phyloP scores from a whole-genome alignment of 495 filamentous ascomycete genomes.

The Glutinoglossum americanum region DNA sequence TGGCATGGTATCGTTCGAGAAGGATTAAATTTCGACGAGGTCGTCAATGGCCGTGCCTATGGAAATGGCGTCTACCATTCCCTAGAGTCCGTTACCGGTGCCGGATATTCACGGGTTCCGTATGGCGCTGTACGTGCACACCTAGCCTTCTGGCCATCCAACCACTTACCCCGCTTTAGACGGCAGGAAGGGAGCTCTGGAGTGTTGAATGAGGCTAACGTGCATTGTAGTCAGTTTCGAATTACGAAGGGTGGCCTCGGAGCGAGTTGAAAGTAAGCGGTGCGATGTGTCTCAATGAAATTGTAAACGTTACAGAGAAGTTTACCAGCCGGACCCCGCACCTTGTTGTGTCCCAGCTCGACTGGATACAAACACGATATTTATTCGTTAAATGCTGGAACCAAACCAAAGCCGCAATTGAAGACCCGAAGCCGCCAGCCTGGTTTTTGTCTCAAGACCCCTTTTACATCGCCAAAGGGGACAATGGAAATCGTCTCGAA shows the following conservation, averaged over 20 bases:
- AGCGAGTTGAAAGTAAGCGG: conserved; percentile 33
- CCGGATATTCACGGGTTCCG: neutral
- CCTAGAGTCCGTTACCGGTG: conserved; percentile 21
- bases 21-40: conserved; percentile 50
- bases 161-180: too few relatives aligned
- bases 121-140: neutral
- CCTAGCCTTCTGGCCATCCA: too few relatives aligned
- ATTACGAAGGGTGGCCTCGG: conserved; percentile 30
- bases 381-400: conserved; percentile 41
- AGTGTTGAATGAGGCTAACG: too few relatives aligned
- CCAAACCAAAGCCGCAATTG: neutral
- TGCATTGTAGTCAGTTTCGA: too few relatives aligned
- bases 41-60: conserved; percentile 40
- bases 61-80: conserved; percentile 76
- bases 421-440: conserved; percentile 11
- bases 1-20: conserved; percentile 84
- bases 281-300: conserved; percentile 68
- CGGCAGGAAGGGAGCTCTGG: too few relatives aligned
- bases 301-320: conserved; percentile 50
- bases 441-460: conserved; percentile 31
- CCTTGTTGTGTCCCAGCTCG: conserved; percentile 51
- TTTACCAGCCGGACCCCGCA: conserved; percentile 34
- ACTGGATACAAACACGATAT: conserved; percentile 88
- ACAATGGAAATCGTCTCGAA: conserved; percentile 12
- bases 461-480: conserved; percentile 20